phyloP scores from a whole-genome alignment of 2,329 filamentous ascomycete species.

The Exophiala sp. region DNA sequence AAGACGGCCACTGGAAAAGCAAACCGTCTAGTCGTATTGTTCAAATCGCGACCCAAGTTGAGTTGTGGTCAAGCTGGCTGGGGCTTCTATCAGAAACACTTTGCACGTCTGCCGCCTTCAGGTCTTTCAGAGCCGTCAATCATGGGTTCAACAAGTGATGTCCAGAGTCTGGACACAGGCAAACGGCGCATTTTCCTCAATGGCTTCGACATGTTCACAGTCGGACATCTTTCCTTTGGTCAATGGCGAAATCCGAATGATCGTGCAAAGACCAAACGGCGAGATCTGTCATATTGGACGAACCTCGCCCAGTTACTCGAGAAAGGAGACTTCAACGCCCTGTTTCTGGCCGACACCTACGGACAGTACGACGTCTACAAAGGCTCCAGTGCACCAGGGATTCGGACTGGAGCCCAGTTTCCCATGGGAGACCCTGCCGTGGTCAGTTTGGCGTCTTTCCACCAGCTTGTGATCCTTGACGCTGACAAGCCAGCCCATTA shows the following conservation, averaged over 20 bases:
- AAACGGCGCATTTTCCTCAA: neutral
- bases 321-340: conserved; percentile 52
- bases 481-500: conserved; percentile 45
- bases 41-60: too few species aligned
- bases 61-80: too few species aligned
- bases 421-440: conserved; percentile 59
- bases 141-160: too few species aligned
- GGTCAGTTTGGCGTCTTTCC: conserved; percentile 34
- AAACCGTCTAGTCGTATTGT: too few species aligned
- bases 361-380: conserved; percentile 34
- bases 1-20: too few species aligned
- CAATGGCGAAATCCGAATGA: conserved; percentile 50
- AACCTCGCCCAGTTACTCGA: conserved; percentile 51
- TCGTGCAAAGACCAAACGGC: neutral
- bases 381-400: conserved; percentile 50
- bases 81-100: too few species aligned
- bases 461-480: neutral
- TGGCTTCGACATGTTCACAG: conserved; percentile 48
- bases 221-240: conserved; percentile 57
- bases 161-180: neutral
- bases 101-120: too few species aligned
- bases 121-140: too few species aligned
- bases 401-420: conserved; percentile 57
- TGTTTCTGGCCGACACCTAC: conserved; percentile 56
- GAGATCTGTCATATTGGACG: conserved; percentile 42